A percentile compares a stretch with the other conserved stretches of the same genome.
Conservation (phyloP, 2,329 filamentous ascomycete genomes). For the Beauveria pseudobassiana region DNA sequence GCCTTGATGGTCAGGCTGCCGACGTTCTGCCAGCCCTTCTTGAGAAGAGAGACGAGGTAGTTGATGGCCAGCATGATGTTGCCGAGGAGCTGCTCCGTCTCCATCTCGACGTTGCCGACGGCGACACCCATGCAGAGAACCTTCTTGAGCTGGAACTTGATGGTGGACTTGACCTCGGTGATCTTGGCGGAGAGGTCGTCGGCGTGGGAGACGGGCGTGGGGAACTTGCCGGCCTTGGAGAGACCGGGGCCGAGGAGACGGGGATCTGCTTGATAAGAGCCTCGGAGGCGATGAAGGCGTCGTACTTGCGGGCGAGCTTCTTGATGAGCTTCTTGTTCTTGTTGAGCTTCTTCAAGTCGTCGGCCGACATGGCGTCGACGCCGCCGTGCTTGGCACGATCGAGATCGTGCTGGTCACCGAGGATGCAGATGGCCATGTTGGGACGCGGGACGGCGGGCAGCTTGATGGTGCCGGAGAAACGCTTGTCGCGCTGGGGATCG, state of each 20-base stretch:
- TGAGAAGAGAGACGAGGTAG: conserved; percentile 98
- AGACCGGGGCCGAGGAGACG: conserved; percentile 99
- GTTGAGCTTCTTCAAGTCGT: conserved; percentile 99
- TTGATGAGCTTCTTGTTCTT: conserved; percentile 99
- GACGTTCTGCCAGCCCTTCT: conserved; percentile 99
- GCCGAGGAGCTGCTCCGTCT: conserved; percentile 85
- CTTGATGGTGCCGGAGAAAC: conserved; percentile 99
- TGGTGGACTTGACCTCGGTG: conserved; percentile 99
- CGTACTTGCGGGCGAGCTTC: conserved; percentile 99
- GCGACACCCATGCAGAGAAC: conserved; percentile 99
- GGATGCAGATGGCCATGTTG: conserved; percentile 78
- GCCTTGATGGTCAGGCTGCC: conserved; percentile 99
- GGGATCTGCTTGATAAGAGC: conserved; percentile 98
- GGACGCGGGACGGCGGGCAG: conserved; percentile 87
- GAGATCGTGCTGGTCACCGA: conserved; percentile 86
- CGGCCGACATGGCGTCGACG: conserved; percentile 95
- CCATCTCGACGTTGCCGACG: conserved; percentile 97
- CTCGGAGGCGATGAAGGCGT: conserved; percentile 97
- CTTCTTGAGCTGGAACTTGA: conserved; percentile 99
- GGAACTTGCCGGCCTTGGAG: conserved; percentile 99
- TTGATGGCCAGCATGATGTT: conserved; percentile 99
- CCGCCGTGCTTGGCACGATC: conserved; percentile 99
- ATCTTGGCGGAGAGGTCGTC: conserved; percentile 94
- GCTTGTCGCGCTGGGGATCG: conserved; percentile 99
- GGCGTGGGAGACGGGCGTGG: conserved; percentile 91